A percentile compares a stretch with the other conserved stretches of the same genome.
phyloP scores from a whole-genome alignment of 305 asterid species.

The Fraxinus angustifolia region DNA sequence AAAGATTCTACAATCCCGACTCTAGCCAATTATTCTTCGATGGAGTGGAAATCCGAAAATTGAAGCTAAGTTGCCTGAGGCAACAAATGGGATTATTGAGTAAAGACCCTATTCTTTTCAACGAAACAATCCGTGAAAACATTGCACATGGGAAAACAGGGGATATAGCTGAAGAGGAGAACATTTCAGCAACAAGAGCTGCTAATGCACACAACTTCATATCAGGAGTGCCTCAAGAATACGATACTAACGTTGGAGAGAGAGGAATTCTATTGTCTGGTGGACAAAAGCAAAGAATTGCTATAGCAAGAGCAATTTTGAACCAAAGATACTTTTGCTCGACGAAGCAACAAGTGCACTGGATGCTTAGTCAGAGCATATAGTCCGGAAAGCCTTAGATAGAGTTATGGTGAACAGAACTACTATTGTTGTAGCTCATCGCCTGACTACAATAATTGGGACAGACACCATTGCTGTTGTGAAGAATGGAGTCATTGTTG shows the following conservation, averaged over 20 bases:
- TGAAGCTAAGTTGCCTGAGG: slow-evolving; percentile 39
- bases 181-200: slow-evolving; percentile 41
- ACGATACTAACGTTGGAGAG: slow-evolving; percentile 49
- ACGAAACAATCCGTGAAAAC: slow-evolving; percentile 55
- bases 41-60: slow-evolving; percentile 25
- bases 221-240: slow-evolving; percentile 49
- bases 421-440: slow-evolving; percentile 43
- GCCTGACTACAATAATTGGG: slow-evolving; percentile 34
- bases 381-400: slow-evolving; percentile 48
- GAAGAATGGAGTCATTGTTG: slow-evolving; percentile 42
- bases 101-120: slow-evolving; percentile 47
- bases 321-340: slow-evolving; percentile 47
- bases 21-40: slow-evolving; percentile 31
- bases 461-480: slow-evolving; percentile 44
- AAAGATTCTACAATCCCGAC: slow-evolving; percentile 45
- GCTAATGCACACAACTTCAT: slow-evolving; percentile 60
- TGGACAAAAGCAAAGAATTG: slow-evolving; percentile 55
- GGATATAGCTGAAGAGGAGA: slow-evolving; percentile 43
- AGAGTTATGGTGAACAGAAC: slow-evolving; percentile 41
- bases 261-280: slow-evolving; percentile 45
- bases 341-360: slow-evolving; percentile 61
- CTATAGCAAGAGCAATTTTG: slow-evolving; percentile 49
- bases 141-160: slow-evolving; percentile 43
- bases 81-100: slow-evolving; percentile 49
- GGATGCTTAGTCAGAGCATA: slow-evolving; percentile 46